phyloP scores from a whole-genome alignment of 495 filamentous ascomycete genomes.

The Oleoguttula mirabilis region DNA sequence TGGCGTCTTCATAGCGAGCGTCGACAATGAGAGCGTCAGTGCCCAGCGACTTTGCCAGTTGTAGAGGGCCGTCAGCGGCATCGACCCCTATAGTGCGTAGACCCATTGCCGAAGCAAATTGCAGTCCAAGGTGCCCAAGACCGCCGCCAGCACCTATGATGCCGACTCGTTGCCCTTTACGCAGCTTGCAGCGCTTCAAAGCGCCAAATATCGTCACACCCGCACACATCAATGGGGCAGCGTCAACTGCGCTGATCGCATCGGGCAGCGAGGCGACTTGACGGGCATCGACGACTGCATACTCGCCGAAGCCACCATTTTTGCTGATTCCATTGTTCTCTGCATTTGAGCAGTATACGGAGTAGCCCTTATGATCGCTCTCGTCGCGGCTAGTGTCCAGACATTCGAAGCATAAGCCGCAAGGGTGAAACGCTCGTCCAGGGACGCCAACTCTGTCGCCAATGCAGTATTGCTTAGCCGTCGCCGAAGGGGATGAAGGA shows the following conservation, averaged over 20 bases:
- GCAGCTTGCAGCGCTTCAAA: slow-evolving; percentile 33
- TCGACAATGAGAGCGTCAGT: slow-evolving; percentile 19
- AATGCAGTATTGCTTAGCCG: slow-evolving; percentile 25
- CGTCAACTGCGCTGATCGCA: slow-evolving; percentile 34
- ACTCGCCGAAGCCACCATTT: slow-evolving; percentile 43
- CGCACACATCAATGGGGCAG: slow-evolving; percentile 46
- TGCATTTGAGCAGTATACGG: slow-evolving; percentile 24
- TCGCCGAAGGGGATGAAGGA: slow-evolving; percentile 29
- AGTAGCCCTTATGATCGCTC: slow-evolving; percentile 35
- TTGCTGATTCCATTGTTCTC: slow-evolving; percentile 34
- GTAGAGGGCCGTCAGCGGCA: slow-evolving; percentile 40
- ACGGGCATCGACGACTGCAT: slow-evolving; percentile 38
- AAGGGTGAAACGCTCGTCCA: slow-evolving; percentile 35
- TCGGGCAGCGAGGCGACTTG: slow-evolving; percentile 38
- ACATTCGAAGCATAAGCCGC: slow-evolving; percentile 39
- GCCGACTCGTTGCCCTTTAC: slow-evolving; percentile 36
- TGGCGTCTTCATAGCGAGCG: slow-evolving; percentile 10
- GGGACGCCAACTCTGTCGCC: slow-evolving; percentile 39
- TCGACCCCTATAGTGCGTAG: slow-evolving; percentile 41
- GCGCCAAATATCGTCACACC: slow-evolving; percentile 43
- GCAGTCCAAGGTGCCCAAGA: slow-evolving; percentile 43
- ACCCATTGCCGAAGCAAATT: slow-evolving; percentile 42
- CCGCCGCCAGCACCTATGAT: slow-evolving; percentile 46
- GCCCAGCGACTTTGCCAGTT: slow-evolving; percentile 27
- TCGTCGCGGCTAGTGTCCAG: slow-evolving; percentile 25